Base-by-base conservation (phyloP, 306 rosid genomes). In the Amphicarpaea edgeworthii region DNA sequence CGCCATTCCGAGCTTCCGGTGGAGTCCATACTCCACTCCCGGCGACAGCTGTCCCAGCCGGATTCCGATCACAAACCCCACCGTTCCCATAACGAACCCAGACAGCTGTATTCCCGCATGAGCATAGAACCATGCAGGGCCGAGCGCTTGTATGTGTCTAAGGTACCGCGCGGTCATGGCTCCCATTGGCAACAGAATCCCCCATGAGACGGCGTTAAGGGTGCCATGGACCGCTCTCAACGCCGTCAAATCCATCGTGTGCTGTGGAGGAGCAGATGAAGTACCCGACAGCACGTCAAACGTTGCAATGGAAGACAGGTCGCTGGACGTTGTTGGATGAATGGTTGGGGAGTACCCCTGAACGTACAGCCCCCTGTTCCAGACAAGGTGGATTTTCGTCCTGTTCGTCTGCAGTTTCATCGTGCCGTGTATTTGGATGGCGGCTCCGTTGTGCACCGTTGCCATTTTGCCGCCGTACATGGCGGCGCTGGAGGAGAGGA, bases 281-380 rank as follows among this genome's bases (percentile, higher is more conserved):
- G n/a, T n/a, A 54, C 95, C 97, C 7, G 98, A 92, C 47, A 79
- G 32, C 41, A 92, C 87, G 65, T 96, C 96, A 14, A 96, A 73
- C 4, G 97, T 90, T 12, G 93, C 78, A 21, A 85, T 47, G 60
- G 98, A 92, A 42, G 99, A 86, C 1, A 96, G 85, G 68, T 96
- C 98, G 40, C 54, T 75, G 7, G 96, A 28, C 1, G 91, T 89
- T 0, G 99, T 96, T 17, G 97, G 97, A 64, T 96, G 99, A 69
- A 96, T 91, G 30, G 99, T 89, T 5, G 98, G 99, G 1, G 99
- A 96, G 83, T 92, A 96, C 60, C 98, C 99, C 77, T 96, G 98
- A 51, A 96, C 99, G 70, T 96, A 96, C 26, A 96, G 88, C 10
- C 99, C 99, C 5, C 93, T 90, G 82, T 96, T 96, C 99, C 99